Evolutionary conservation across 306 rosid genomes (phyloP).

Genomic region (Vigna unguiculata): DNA sequence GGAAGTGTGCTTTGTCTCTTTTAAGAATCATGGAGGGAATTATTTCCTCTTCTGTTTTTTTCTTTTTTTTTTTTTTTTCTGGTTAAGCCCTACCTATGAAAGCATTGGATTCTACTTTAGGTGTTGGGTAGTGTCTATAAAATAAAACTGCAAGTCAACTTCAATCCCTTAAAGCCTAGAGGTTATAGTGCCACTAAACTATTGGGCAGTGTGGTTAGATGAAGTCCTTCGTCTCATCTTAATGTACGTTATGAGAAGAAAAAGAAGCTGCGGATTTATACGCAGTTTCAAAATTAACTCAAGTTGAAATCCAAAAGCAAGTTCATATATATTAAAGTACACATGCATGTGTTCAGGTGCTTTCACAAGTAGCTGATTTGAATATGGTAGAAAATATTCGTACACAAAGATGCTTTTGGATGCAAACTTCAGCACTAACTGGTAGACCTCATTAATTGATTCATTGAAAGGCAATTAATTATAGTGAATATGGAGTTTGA

Average conservation of each 20-base stretch:
- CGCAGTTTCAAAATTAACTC: constrained; percentile 21
- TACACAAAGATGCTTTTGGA: constrained; percentile 9
- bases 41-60: not conserved
- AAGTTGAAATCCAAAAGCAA: constrained; percentile 29
- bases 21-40: constrained; percentile 28
- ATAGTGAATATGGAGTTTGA: not conserved
- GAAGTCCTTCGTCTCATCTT: constrained; percentile 6
- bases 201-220: not conserved
- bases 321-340: not conserved
- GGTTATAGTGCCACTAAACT: not conserved
- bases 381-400: not conserved
- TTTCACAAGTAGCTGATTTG: not conserved
- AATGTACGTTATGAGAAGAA: not conserved
- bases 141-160: constrained; percentile 28
- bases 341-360: not conserved
- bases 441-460: not conserved
- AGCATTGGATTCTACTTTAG: constrained; percentile 43
- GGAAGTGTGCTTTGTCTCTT: constrained; percentile 5
- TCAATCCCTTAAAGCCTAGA: constrained; percentile 31
- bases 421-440: constrained; percentile 30
- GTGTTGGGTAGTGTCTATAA: constrained; percentile 2
- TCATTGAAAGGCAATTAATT: not conserved
- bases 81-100: not conserved
- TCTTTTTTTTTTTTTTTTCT: not conserved
- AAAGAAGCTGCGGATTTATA: constrained; percentile 19